Conservation (phyloP, 768 basidiomycete genomes). For the Lentinula sp. region DNA sequence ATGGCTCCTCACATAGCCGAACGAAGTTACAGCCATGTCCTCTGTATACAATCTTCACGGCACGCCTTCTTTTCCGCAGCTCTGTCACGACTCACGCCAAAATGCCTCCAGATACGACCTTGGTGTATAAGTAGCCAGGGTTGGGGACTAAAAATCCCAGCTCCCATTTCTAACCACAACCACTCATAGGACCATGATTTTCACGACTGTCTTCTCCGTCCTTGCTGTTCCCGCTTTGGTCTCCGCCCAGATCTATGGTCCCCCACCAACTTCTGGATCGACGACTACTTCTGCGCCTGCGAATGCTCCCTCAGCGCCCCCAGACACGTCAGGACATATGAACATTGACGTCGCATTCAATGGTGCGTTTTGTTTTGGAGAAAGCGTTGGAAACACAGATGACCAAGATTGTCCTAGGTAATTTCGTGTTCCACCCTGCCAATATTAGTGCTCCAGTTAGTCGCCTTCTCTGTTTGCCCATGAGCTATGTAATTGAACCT, state of each 20-base stretch:
- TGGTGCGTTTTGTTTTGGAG: conserved; percentile 1
- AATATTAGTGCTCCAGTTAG: conserved; percentile 43
- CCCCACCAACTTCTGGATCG: neutral
- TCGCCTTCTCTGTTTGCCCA: too few relatives aligned
- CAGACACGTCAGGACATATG: conserved; percentile 24
- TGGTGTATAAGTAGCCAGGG: neutral
- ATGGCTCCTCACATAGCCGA: neutral
- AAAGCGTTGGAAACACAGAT: neutral
- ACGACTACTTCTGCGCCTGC: conserved; percentile 13
- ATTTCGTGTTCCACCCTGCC: conserved; percentile 35
- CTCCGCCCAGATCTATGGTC: neutral
- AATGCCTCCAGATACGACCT: neutral
- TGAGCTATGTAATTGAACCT: neutral
- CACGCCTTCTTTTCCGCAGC: conserved; percentile 1
- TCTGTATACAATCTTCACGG: neutral
- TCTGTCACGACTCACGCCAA: neutral
- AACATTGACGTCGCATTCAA: conserved; percentile 40
- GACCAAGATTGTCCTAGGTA: neutral
- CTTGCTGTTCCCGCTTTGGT: neutral
- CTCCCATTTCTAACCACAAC: neutral
- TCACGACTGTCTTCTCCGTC: neutral
- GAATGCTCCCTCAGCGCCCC: conserved; percentile 33
- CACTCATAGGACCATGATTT: conserved; percentile 3
- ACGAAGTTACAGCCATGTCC: neutral
- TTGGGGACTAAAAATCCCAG: neutral